Conservation (phyloP, 768 basidiomycete genomes). For the Tricholoma sp. region DNA sequence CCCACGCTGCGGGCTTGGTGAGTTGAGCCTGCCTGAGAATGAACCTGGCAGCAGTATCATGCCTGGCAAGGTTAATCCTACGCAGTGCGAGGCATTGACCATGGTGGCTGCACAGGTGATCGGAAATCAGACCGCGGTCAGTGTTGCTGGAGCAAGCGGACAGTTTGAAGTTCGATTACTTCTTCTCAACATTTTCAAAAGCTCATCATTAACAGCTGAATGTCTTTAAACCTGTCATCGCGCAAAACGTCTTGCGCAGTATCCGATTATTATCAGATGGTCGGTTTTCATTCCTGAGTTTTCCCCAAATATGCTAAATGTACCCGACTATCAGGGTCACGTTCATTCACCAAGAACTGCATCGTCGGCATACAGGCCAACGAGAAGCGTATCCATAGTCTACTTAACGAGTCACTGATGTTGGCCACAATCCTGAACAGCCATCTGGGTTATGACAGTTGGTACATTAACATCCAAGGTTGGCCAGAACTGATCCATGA, state of each 20-base stretch:
- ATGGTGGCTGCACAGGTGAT: constrained; percentile 99
- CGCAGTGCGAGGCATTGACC: constrained; percentile 96
- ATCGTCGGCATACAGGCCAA: constrained; percentile 96
- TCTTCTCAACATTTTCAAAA: background rate
- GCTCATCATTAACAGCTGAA: constrained; percentile 59
- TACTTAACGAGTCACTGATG: constrained; percentile 96
- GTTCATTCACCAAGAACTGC: constrained; percentile 96
- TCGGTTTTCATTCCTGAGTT: constrained; percentile 23
- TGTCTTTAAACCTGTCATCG: constrained; percentile 98
- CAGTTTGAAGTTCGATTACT: constrained; percentile 83
- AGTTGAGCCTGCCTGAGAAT: constrained; percentile 92
- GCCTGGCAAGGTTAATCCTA: constrained; percentile 99
- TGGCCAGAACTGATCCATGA: constrained; percentile 8
- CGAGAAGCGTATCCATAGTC: constrained; percentile 83
- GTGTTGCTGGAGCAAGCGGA: constrained; percentile 88
- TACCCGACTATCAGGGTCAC: constrained; percentile 48
- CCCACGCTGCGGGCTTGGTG: constrained; percentile 95
- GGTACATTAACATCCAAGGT: constrained; percentile 26
- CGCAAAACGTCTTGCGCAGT: constrained; percentile 96
- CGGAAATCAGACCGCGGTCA: constrained; percentile 93
- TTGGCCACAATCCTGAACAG: constrained; percentile 96
- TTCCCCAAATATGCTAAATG: constrained; percentile 5
- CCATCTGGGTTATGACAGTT: constrained; percentile 95
- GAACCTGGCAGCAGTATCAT: constrained; percentile 99
- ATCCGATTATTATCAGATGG: constrained; percentile 93